Percentiles rank a stretch among this genome's conserved stretches.
phyloP scores from a whole-genome alignment of 169 alveolate species.

The Eimeria maxima region DNA sequence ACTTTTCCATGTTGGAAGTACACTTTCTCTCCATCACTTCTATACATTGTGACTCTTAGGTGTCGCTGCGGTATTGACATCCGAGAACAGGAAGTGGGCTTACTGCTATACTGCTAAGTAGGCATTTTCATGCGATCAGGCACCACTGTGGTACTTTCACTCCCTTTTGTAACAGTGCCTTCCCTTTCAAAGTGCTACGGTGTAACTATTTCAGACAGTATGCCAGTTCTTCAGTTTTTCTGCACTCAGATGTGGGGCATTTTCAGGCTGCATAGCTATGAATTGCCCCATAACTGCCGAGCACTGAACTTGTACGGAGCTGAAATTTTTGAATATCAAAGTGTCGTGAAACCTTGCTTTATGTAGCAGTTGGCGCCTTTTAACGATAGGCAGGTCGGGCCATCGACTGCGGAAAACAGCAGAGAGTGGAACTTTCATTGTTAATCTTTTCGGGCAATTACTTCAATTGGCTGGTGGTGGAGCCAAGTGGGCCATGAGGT shows the following conservation, averaged over 20 bases:
- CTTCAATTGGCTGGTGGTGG: neutral
- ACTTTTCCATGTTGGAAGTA: neutral
- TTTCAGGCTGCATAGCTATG: neutral
- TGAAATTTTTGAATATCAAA: neutral
- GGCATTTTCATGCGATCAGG: neutral
- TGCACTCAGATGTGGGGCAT: no score
- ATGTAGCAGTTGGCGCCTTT: neutral
- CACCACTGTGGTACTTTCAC: neutral
- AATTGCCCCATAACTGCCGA: neutral
- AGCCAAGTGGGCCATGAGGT: no score
- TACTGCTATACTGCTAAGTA: neutral
- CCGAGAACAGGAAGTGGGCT: conserved; percentile 18
- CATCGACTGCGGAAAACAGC: neutral
- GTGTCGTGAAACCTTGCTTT: neutral
- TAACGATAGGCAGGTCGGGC: neutral
- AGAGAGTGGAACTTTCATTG: neutral
- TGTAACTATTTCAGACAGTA: neutral
- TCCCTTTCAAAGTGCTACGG: no score
- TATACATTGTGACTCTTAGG: neutral
- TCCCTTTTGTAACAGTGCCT: neutral
- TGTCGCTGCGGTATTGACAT: neutral
- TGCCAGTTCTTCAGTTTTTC: neutral
- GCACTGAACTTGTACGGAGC: neutral
- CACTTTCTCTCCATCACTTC: neutral
- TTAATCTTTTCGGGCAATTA: neutral